Evolutionary conservation across 768 basidiomycete genomes (phyloP), one percentile per base, ranked within the genome.

Genomic region (Rhodocollybia butyracea): DNA sequence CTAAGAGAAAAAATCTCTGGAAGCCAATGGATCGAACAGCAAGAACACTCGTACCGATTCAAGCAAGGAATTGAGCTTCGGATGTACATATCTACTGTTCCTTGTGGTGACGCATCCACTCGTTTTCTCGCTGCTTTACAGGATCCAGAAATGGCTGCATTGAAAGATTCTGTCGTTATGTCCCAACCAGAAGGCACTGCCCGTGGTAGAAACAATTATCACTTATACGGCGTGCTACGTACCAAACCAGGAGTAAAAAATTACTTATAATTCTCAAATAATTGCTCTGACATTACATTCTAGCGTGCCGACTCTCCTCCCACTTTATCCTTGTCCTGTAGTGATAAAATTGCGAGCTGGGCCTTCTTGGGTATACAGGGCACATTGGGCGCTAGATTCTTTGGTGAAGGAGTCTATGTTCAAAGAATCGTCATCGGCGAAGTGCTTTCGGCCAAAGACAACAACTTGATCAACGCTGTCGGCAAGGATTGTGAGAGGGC

Each of bases 211-310:
- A 84, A 90, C 62, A 85, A 90, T 51, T 98, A 96, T 67, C 62
- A 81, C 4, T 74, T 85, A 17, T 71, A 84, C 21, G 89, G 91
- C 5, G 85, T 88, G 8, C 71, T 98, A 42, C 89, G 95, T 30
- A 97, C 96, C 0, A 98, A 98, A 65, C 95, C 95, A 5, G 96
- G 94, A 2, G 84, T n/a, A n/a, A n/a, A n/a, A n/a, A n/a, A n/a
- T n/a, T n/a, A n/a, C n/a, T n/a, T n/a, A n/a, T n/a, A n/a, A n/a
- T n/a, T n/a, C n/a, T n/a, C n/a, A n/a, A n/a, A n/a, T n/a, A n/a
- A n/a, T n/a, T n/a, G n/a, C n/a, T n/a, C n/a, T n/a, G n/a, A n/a
- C n/a, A n/a, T n/a, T n/a, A n/a, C n/a, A n/a, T n/a, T n/a, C n/a
- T n/a, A n/a, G n/a, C n/a, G 95, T 51, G 89, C 91, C 0, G 95